These are phyloP conservation scores for Talaromyces liani DNA, from an alignment of 495 filamentous ascomycete species.

Conservation along the genomic window DNA sequence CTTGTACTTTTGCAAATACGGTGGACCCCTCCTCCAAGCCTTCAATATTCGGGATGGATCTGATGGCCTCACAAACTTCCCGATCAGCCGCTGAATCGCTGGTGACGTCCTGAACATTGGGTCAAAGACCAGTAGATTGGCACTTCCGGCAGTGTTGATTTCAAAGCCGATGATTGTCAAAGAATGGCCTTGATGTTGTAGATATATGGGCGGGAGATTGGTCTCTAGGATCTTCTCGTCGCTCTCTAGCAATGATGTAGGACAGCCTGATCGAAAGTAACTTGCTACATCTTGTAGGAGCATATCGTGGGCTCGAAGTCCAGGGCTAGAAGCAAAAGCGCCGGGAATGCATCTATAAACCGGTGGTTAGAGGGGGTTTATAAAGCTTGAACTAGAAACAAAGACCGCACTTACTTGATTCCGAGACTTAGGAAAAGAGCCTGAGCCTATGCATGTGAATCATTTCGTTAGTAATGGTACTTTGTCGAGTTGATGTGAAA, in stretches of 20 bases:
- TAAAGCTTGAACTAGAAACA: conserved; percentile 7
- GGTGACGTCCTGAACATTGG: conserved; percentile 71
- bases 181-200: conserved; percentile 86
- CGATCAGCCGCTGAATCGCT: conserved; percentile 51
- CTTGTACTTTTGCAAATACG: conserved; percentile 60
- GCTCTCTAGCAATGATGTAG: conserved; percentile 19
- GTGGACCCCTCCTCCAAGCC: conserved; percentile 59
- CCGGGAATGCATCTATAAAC: conserved; percentile 42
- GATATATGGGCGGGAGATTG: conserved; percentile 73
- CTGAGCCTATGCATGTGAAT: conserved; percentile 53
- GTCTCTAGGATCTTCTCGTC: conserved; percentile 57
- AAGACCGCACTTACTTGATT: conserved; percentile 47
- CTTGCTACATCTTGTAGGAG: conserved; percentile 62
- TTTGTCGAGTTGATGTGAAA: neutral
- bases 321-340: conserved; percentile 33
- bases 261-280: conserved; percentile 58
- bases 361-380: neutral
- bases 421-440: conserved; percentile 65
- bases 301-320: conserved; percentile 40
- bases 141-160: conserved; percentile 51
- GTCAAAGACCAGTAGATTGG: conserved; percentile 81
- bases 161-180: conserved; percentile 90
- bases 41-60: conserved; percentile 53
- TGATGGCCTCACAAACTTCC: conserved; percentile 28
- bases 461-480: neutral